A percentile compares a stretch with the other conserved stretches of the same genome.
Evolutionary conservation across 441 rosid species (phyloP).

Genomic region (Adansonia rubrostipa): DNA sequence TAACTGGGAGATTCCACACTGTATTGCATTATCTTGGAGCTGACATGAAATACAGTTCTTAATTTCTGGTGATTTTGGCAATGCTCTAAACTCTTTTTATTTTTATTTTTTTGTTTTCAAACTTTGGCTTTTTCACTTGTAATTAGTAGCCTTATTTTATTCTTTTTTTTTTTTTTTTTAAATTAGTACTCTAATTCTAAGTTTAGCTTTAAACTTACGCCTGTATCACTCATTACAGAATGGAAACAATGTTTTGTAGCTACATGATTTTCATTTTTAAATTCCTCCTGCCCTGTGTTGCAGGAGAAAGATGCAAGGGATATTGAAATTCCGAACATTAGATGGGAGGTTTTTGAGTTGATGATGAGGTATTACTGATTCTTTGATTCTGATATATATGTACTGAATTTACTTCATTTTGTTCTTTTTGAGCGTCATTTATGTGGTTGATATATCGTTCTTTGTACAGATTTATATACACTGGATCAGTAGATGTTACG

Average conservation of each 20-base stretch:
- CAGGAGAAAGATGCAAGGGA: conserved; percentile 98
- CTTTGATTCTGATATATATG: background rate
- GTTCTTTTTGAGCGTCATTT: background rate
- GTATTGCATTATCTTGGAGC: background rate
- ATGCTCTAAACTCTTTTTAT: background rate
- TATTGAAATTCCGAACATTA: conserved; percentile 95
- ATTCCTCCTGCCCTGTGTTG: conserved; percentile 18
- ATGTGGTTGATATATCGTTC: conserved; percentile 26
- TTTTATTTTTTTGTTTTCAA: background rate
- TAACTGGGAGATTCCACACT: conserved; percentile 6
- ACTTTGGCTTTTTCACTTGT: background rate
- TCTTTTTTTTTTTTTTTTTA: background rate
- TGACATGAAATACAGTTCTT: background rate
- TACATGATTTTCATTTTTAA: conserved; percentile 13
- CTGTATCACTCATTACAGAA: background rate
- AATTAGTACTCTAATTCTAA: background rate
- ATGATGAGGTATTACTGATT: conserved; percentile 84
- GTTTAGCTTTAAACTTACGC: background rate
- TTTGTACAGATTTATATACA: conserved; percentile 81
- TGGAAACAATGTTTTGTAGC: background rate
- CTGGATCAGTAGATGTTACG: conserved; percentile 89
- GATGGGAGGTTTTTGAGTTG: conserved; percentile 99
- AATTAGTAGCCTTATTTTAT: background rate
- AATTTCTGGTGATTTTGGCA: background rate
- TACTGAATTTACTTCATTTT: background rate